phyloP scores from a whole-genome alignment of 1,284 basidiomycete species.

The Pisolithus thermaeus region DNA sequence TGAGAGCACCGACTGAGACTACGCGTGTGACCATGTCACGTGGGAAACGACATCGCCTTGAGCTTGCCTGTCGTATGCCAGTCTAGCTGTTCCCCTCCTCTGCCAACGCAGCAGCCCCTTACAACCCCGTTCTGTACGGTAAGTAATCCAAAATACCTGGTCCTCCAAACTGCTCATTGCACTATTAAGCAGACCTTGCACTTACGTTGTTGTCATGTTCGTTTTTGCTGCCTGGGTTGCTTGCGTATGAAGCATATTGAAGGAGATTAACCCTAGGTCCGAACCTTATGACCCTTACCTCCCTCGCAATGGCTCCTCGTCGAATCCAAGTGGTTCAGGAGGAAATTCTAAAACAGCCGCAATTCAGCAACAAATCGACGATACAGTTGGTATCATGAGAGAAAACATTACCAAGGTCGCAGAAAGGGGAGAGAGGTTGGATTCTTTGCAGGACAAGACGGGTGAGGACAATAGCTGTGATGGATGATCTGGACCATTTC shows the following conservation, averaged over 20 bases:
- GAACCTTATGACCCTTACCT: conserved; percentile 97
- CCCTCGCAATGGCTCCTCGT: conserved; percentile 69
- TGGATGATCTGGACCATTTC: conserved; percentile 1
- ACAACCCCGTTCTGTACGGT: no score
- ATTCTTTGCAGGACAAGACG: conserved; percentile 96
- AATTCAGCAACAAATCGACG: conserved; percentile 92
- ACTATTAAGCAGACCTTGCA: no score
- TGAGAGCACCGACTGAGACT: no score
- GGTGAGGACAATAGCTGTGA: conserved; percentile 48
- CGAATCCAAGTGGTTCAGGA: conserved; percentile 44
- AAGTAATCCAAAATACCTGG: no score
- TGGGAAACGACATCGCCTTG: no score
- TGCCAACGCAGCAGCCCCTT: no score
- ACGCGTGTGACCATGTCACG: no score
- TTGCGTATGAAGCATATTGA: not conserved
- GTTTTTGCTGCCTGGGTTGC: conserved; percentile 8
- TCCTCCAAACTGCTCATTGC: no score
- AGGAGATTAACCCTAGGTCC: conserved; percentile 47
- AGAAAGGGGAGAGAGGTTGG: conserved; percentile 91
- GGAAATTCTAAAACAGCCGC: conserved; percentile 84
- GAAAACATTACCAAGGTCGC: conserved; percentile 97
- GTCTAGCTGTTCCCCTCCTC: no score
- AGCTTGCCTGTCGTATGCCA: no score
- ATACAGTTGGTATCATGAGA: conserved; percentile 94
- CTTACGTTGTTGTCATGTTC: conserved; percentile 16